Evolutionary conservation across 805 yeast species (phyloP), one percentile per base, ranked within the genome.

Genomic region (Ogataea pignaliae): DNA sequence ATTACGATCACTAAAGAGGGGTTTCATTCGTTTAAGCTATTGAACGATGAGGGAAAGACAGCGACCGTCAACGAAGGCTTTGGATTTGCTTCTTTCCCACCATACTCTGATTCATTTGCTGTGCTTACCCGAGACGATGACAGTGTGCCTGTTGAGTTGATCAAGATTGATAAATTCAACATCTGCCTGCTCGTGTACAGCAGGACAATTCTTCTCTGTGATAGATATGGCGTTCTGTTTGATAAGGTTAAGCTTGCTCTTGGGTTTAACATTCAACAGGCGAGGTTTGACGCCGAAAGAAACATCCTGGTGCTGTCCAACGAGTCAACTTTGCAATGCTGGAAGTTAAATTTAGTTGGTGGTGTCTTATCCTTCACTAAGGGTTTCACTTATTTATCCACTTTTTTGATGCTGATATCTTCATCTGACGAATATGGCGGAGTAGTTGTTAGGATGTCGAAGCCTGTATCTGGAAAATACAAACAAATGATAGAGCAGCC

Each of bases 31-130:
- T 33, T 40, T 28, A 40, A 29, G n/a, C 30, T 40, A 14, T 15
- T n/a, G 14, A 31, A 40, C 17, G 34, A 34, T 16, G 29, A 33
- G 34, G 36, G 38, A 13, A 12, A 34, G 10, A 34, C 36, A 16
- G 30, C 34, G 16, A 40, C 42, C 6, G 34, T 40, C 11, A 40
- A 40, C n/a, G 34, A 29, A n/a, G 42, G 42, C 10, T 40, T 40
- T 34, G 42, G 42, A 15, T 40, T 40, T 26, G 17, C 36, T 7
- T 29, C 16, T 3, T 40, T 40, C 34, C 38, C 42, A 16, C 34
- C 38, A 2, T 40, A 29, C 16, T 28, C 29, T 15, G 42, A 40
- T n/a, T 21, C 26, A 21, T 21, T 21, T 21, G 26, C 26, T 21
- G 26, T 5, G 26, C 26, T 21, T 7, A 21, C 7, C 4, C 26